A percentile compares a stretch with the other conserved stretches of the same genome.
Conservation (phyloP, 2,329 filamentous ascomycete genomes). For the Monosporascus sp. region DNA sequence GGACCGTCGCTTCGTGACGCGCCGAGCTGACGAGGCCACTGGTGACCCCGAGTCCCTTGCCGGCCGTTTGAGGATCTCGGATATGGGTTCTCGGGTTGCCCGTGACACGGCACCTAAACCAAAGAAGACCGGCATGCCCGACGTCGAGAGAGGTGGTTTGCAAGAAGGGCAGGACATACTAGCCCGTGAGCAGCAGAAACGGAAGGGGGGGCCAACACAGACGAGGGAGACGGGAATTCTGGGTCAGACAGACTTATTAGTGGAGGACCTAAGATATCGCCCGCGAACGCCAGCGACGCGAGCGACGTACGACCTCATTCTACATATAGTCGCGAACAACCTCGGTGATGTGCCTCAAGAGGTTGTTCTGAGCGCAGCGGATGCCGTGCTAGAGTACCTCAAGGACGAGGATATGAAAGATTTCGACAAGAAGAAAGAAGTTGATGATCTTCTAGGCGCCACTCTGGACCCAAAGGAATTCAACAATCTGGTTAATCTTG, state of each 20-base stretch:
- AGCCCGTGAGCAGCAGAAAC: conserved; percentile 78
- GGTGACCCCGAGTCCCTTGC: conserved; percentile 97
- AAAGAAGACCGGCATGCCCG: conserved; percentile 67
- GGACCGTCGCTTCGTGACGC: conserved; percentile 90
- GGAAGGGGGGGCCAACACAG: conserved; percentile 71
- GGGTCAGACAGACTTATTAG: conserved; percentile 76
- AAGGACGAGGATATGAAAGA: conserved; percentile 97
- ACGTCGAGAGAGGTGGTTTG: conserved; percentile 69
- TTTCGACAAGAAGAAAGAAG: conserved; percentile 95
- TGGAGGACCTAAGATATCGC: conserved; percentile 89
- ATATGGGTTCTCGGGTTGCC: conserved; percentile 85
- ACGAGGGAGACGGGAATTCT: conserved; percentile 71
- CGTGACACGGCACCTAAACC: conserved; percentile 76
- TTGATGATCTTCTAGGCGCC: conserved; percentile 87
- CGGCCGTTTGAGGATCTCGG: conserved; percentile 84
- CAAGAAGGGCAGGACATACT: conserved; percentile 80
- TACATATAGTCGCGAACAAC: conserved; percentile 82
- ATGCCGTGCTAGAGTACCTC: conserved; percentile 82
- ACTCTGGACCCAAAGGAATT: conserved; percentile 84
- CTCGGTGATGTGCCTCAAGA: conserved; percentile 92
- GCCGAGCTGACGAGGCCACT: conserved; percentile 89
- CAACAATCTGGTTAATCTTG: conserved; percentile 91
- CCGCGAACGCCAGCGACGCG: conserved; percentile 87
- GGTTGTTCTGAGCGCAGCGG: conserved; percentile 87
- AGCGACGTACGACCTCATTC: conserved; percentile 89